Evolutionary conservation across 345 rosid genomes (phyloP), one percentile per base, ranked within the genome.

Genomic region (Sonneratia alba): DNA sequence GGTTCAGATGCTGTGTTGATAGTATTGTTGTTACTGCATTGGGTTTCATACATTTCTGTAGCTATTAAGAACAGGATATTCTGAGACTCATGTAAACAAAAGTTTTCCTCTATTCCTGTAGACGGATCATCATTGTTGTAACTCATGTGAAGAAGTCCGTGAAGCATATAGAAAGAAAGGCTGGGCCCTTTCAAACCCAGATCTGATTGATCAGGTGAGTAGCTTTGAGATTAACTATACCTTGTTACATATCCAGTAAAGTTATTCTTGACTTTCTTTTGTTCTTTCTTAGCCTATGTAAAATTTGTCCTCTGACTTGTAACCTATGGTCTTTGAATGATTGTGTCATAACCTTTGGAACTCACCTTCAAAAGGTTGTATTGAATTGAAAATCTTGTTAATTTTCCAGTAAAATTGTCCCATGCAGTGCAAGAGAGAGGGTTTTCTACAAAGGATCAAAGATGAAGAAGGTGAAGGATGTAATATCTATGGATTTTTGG

Each of bases 391-490:
- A 62, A 27, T 34, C 14, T 32, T 4, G 12, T 0, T 61, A 2
- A 9, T 6, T 19, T 27, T 34, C 76, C n/a, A 22, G 62, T 61
- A 66, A 59, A 16, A 43, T 65, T 61, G 43, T 76, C 67, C 45
- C 70, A 40, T 74, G 78, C 85, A 92, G 97, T 92, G 99, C 84
- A 92, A 95, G 79, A 85, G 98, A 79, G 98, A 92, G 82, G 97
- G 97, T 36, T 92, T 90, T 77, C 83, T 92, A 69, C 90, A 89
- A 78, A 89, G 82, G 80, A 86, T 92, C 62, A 90, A 90, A 82
- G 98, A 92, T 72, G 98, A 92, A 83, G 96, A 89, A 79, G 99
- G 99, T 56, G 97, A 92, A 84, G 96, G 98, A 42, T 92, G 99
- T 82, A 95, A 89, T 76, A 80, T 92, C 36, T 91, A 92, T 81